phyloP scores from a whole-genome alignment of 2,329 filamentous ascomycete genomes.

The Periconia sp. region DNA sequence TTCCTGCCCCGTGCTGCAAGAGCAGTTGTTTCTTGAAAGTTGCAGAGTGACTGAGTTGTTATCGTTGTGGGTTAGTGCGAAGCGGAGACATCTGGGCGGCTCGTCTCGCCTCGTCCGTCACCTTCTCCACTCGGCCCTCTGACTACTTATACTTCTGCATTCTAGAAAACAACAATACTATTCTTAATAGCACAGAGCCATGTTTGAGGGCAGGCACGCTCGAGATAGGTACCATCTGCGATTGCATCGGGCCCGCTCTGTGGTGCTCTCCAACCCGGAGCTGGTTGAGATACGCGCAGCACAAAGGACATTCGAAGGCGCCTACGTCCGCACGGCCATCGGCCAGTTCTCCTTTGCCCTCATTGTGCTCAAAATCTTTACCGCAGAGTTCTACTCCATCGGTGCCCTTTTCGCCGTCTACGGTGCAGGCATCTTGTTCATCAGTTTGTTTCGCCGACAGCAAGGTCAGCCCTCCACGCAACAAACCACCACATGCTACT shows the following conservation, averaged over 20 bases:
- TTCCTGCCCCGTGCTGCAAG: too few relatives aligned
- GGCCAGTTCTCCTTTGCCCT: slow-evolving; percentile 95
- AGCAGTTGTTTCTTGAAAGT: too few relatives aligned
- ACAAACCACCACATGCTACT: not conserved
- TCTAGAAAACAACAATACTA: too few relatives aligned
- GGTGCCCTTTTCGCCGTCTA: slow-evolving; percentile 96
- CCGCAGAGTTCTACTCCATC: slow-evolving; percentile 91
- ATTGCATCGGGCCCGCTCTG: slow-evolving; percentile 79
- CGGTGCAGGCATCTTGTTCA: slow-evolving; percentile 78
- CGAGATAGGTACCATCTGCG: slow-evolving; percentile 77
- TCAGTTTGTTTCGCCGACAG: slow-evolving; percentile 81
- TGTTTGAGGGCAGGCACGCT: slow-evolving; percentile 56
- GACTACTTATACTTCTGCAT: too few relatives aligned
- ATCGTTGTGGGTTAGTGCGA: too few relatives aligned
- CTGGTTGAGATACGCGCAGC: slow-evolving; percentile 93
- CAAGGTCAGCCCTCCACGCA: slow-evolving; percentile 55
- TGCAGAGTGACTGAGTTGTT: too few relatives aligned
- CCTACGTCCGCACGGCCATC: slow-evolving; percentile 91
- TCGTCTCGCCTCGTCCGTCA: too few relatives aligned
- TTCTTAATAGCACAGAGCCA: not conserved
- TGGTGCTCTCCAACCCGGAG: slow-evolving; percentile 78
- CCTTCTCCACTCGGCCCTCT: not conserved
- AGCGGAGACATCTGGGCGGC: too few relatives aligned
- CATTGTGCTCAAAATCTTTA: slow-evolving; percentile 95
- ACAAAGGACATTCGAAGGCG: slow-evolving; percentile 95